These are phyloP conservation scores for Bigelowiella natans DNA, from an alignment of 78 protist genomes.

Conservation along the genomic window DNA sequence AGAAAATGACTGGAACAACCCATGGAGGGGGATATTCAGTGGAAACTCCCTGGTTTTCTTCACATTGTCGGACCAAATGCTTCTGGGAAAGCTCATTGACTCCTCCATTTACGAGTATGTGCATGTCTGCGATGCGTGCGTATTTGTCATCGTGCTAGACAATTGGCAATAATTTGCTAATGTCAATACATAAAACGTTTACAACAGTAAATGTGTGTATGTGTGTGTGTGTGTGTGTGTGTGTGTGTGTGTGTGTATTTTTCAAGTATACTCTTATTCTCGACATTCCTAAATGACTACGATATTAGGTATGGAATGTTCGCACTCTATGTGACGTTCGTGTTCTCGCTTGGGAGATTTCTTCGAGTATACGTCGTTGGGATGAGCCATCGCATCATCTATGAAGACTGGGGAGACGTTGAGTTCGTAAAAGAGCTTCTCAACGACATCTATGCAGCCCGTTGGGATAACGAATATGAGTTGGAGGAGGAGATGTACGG, in stretches of 20 bases:
- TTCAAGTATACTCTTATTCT: neutral
- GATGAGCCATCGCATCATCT: neutral
- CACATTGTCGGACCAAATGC: neutral
- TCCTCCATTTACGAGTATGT: neutral
- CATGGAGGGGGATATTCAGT: no score
- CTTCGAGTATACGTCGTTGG: neutral
- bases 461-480: neutral
- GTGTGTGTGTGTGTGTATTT: neutral
- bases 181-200: neutral
- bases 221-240: neutral
- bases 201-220: neutral
- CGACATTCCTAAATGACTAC: neutral
- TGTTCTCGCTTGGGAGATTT: neutral
- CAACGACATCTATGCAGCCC: neutral
- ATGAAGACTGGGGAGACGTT: neutral
- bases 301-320: neutral
- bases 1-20: no score
- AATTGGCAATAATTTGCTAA: neutral
- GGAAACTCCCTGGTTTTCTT: neutral
- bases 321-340: neutral
- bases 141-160: neutral
- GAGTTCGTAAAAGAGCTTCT: neutral
- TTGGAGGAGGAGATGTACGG: neutral
- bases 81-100: neutral
- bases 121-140: neutral